Conservation (phyloP, 306 rosid species). For the Mucuna pruriens region DNA sequence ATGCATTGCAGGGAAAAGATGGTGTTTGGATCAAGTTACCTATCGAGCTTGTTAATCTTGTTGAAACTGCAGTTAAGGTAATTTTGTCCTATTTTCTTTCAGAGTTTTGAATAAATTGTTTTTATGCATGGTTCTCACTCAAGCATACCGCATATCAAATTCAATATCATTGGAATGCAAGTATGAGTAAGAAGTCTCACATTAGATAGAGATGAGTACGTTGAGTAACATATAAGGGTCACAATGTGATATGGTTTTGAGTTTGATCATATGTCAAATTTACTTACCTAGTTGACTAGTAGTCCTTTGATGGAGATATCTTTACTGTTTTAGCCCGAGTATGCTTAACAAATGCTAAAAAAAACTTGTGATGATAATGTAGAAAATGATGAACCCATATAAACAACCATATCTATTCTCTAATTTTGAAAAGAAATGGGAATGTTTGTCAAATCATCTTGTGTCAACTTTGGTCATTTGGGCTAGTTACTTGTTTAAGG, state of each 20-base stretch:
- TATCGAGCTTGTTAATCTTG: slow-evolving; percentile 55
- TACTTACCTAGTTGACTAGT: too few species aligned
- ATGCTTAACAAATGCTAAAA: too few species aligned
- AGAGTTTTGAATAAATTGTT: not conserved
- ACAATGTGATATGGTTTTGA: too few species aligned
- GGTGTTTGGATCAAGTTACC: slow-evolving; percentile 68
- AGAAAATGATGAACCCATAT: not conserved
- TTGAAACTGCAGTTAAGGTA: slow-evolving; percentile 60
- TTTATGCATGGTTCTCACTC: not conserved
- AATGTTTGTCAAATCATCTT: not conserved
- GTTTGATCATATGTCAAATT: too few species aligned
- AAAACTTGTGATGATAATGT: not conserved
- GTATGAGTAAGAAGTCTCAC: too few species aligned
- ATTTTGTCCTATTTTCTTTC: slow-evolving; percentile 8
- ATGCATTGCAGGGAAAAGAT: slow-evolving; percentile 48
- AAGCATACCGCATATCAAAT: not conserved
- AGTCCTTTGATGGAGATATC: too few species aligned
- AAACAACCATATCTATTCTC: not conserved
- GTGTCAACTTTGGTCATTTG: not conserved
- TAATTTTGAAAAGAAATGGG: not conserved
- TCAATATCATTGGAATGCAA: too few species aligned
- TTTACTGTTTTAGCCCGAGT: too few species aligned
- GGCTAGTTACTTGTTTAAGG: not conserved
- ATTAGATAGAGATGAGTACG: too few species aligned
- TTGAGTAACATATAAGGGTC: too few species aligned